Conservation (phyloP, 78 protist species). For the Dictyostelium discoideum region DNA sequence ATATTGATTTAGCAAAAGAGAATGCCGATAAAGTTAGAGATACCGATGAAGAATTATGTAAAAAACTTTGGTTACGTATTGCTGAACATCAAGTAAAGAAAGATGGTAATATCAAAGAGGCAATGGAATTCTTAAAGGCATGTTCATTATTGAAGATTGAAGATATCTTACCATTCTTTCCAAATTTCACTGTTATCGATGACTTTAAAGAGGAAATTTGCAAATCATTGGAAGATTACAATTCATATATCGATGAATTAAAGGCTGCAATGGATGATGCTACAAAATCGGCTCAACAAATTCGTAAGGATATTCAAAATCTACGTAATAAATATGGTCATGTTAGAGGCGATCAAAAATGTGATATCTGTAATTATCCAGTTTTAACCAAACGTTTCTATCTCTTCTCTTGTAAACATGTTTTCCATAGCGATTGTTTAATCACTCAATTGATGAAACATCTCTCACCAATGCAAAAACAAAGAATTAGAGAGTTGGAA, state of each 20-base stretch:
- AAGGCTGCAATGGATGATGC: constrained; percentile 94
- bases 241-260: constrained; percentile 86
- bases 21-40: constrained; percentile 82
- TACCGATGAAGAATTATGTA: constrained; percentile 90
- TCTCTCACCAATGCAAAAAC: background rate
- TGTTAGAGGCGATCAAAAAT: constrained; percentile 81
- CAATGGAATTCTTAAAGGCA: constrained; percentile 89
- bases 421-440: constrained; percentile 93
- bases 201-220: constrained; percentile 96
- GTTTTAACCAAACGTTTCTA: constrained; percentile 85
- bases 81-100: constrained; percentile 92
- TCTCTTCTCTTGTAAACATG: constrained; percentile 95
- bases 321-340: constrained; percentile 87
- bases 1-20: constrained; percentile 89
- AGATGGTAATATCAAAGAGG: constrained; percentile 85
- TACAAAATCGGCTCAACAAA: constrained; percentile 87
- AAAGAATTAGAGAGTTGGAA: constrained; percentile 52
- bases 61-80: constrained; percentile 93
- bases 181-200: constrained; percentile 93
- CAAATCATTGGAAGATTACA: constrained; percentile 90
- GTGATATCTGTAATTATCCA: constrained; percentile 87
- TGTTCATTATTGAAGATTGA: constrained; percentile 91
- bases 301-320: constrained; percentile 92
- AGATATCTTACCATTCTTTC: constrained; percentile 97
- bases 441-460: constrained; percentile 48